Evolutionary conservation across 306 rosid genomes (phyloP), one percentile per base, ranked within the genome.

Genomic region (Cucumis hystrix): DNA sequence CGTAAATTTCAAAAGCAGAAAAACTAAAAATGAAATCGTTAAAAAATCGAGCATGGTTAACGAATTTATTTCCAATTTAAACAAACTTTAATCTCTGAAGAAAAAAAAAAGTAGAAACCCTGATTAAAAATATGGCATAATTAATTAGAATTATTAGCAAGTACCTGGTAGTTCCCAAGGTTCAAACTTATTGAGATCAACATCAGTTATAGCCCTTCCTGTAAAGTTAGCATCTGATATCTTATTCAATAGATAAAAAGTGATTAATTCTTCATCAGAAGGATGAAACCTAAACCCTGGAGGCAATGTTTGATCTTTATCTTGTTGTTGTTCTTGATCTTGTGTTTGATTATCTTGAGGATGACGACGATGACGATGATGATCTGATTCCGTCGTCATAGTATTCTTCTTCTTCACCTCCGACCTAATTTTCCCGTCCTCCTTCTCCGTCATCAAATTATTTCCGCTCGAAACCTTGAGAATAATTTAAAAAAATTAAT

Each of bases 141-240:
- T 47, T 43, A 47, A 47, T 47, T 47, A 47, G 54, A 61, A 33
- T 33, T 33, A 33, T 33, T 33, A 13, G 59, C n/a, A 9, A 25
- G 1, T 76, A 95, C 98, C 98, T 72, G 98, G 98, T 6, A 95
- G 96, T n/a, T 95, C 98, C 97, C 98, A 95, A 5, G 98, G 98
- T 74, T 95, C 98, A 52, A 86, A 89, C 69, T 95, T 95, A 84
- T 92, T 95, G 85, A 95, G 98, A 85, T 94, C 97, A 39, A 94
- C 94, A 76, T 94, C 98, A 21, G 85, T 85, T 18, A 94, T 64
- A 10, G 98, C 98, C 66, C 80, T 87, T 9, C 84, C 95, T 11
- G 97, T 85, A 73, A 92, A 94, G 68, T 40, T 77, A 55, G 93
- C 57, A 84, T 94, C 96, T 3, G 92, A 78, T 20, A 94, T 87